These are phyloP conservation scores for Pycnococcus provasolii DNA, from an alignment of 139 green algal genomes.

Conservation along the genomic window DNA sequence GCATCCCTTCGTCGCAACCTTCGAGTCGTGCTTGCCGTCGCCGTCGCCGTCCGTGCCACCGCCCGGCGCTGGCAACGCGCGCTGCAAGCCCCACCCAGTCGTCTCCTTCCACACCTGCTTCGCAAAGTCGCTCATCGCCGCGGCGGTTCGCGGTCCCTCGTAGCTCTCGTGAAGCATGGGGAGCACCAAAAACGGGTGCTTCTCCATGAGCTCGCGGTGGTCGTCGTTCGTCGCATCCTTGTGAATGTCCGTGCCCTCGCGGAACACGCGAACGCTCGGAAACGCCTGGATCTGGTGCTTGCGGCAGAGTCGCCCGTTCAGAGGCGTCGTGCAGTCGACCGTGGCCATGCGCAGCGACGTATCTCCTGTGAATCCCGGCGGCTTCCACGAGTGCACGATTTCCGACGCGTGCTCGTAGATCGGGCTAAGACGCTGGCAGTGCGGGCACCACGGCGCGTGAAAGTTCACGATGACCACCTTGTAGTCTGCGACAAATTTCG, in stretches of 20 bases:
- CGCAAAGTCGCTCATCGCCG: slow-evolving; percentile 3
- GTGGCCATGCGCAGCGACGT: slow-evolving; percentile 1
- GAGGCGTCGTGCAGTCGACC: slow-evolving; percentile 21
- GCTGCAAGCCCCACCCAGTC: background rate
- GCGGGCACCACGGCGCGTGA: slow-evolving; percentile 31
- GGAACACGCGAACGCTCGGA: slow-evolving; percentile 23
- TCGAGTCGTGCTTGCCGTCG: slow-evolving; percentile 10
- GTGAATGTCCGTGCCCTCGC: background rate
- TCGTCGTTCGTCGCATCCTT: background rate
- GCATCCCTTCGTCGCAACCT: slow-evolving; percentile 5
- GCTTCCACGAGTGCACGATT: slow-evolving; percentile 3
- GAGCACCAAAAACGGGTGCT: too few species aligned
- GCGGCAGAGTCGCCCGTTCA: slow-evolving; percentile 15
- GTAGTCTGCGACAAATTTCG: background rate
- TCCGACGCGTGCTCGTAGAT: slow-evolving; percentile 20
- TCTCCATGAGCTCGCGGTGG: too few species aligned
- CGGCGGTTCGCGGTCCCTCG: background rate
- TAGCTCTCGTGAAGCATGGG: slow-evolving; percentile 1
- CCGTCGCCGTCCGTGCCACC: background rate
- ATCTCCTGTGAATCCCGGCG: background rate
- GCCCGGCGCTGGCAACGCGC: too few species aligned
- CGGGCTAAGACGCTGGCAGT: slow-evolving; percentile 16
- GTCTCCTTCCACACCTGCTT: background rate
- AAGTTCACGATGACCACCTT: slow-evolving; percentile 29
- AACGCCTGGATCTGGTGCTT: slow-evolving; percentile 21